Evolutionary conservation across 2,329 filamentous ascomycete genomes (phyloP).

Genomic region (Microsporum audouinii): DNA sequence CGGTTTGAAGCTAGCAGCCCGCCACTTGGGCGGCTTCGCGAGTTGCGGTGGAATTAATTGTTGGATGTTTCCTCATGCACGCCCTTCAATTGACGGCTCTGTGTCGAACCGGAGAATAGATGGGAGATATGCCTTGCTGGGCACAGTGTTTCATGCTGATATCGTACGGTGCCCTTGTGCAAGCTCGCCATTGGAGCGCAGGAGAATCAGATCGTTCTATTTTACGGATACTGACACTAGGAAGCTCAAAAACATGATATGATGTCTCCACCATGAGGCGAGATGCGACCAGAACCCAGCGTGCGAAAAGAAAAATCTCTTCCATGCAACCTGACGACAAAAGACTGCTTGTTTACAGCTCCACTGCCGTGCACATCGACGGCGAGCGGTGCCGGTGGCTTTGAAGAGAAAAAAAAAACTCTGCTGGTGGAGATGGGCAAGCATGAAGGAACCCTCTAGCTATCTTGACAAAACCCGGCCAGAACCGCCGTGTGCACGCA

Average conservation of each 20-base stretch:
- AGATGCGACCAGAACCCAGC: background rate
- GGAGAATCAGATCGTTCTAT: background rate
- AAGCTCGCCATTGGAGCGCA: background rate
- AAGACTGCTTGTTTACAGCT: background rate
- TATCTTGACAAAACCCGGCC: background rate
- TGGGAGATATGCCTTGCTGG: background rate
- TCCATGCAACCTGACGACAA: conserved; percentile 1
- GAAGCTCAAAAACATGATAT: background rate
- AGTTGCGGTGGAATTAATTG: background rate
- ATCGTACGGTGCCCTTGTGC: background rate
- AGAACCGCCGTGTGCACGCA: background rate
- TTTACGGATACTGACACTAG: background rate
- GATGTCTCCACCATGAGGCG: background rate
- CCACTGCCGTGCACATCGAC: background rate
- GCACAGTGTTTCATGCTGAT: background rate
- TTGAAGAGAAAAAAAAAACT: background rate
- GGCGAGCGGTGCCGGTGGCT: background rate
- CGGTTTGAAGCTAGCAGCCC: background rate
- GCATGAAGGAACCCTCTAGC: background rate
- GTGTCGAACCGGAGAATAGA: background rate
- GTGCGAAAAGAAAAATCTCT: background rate
- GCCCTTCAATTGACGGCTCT: background rate
- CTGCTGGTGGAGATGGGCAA: background rate
- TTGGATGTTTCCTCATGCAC: background rate
- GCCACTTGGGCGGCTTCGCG: background rate